phyloP scores from a whole-genome alignment of 208 protist species.

The Lotmaria passim region DNA sequence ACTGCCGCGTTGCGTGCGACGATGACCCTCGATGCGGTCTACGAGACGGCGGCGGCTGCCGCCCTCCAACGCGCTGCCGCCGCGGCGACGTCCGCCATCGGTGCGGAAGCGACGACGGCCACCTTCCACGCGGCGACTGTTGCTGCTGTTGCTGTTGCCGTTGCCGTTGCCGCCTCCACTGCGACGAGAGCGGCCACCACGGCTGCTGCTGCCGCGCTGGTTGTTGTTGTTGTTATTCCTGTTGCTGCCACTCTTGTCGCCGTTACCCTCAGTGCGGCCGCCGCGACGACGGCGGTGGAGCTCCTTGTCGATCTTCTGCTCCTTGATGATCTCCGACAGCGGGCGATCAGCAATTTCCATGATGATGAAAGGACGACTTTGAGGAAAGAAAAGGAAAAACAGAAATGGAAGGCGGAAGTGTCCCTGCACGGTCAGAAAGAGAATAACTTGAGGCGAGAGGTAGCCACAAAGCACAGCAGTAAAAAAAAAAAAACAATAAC shows the following conservation, averaged over 20 bases:
- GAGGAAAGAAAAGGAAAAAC: background rate
- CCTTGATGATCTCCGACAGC: constrained; percentile 88
- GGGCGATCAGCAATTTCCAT: constrained; percentile 89
- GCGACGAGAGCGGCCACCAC: constrained; percentile 15
- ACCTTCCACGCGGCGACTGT: constrained; percentile 6
- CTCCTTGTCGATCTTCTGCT: constrained; percentile 82
- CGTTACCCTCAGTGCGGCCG: constrained; percentile 19
- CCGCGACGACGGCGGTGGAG: constrained; percentile 54
- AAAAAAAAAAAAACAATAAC: constrained; percentile 22
- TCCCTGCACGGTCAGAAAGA: background rate
- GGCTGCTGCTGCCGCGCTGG: constrained; percentile 22
- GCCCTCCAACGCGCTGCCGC: constrained; percentile 20
- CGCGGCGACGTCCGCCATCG: constrained; percentile 26
- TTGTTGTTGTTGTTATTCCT: constrained; percentile 17
- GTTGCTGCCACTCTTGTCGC: constrained; percentile 20
- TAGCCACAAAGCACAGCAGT: background rate
- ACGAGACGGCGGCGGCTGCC: constrained; percentile 21
- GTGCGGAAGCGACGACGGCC: constrained; percentile 29
- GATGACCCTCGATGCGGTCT: constrained; percentile 15
- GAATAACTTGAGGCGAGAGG: background rate
- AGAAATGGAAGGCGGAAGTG: background rate
- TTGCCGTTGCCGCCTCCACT: constrained; percentile 13
- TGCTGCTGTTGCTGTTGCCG: constrained; percentile 11
- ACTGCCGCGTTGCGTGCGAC: background rate
- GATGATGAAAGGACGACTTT: constrained; percentile 10